Percentiles rank a stretch among this genome's conserved stretches.
Evolutionary conservation across 257 asterid genomes (phyloP).

Genomic region (Linderniella brevidens): DNA sequence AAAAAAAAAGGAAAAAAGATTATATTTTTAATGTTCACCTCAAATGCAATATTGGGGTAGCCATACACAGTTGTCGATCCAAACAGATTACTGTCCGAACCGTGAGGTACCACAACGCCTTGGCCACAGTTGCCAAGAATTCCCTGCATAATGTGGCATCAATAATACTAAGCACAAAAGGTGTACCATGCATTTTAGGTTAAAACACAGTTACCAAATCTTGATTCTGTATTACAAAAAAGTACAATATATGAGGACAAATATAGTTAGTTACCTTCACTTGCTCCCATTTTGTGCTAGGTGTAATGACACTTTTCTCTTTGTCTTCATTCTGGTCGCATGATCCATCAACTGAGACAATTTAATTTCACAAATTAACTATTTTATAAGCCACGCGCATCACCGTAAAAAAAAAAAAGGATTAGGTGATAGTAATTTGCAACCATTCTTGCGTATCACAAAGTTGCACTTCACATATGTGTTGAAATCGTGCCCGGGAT

Average conservation of each 20-base stretch:
- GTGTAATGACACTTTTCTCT: constrained; percentile 29
- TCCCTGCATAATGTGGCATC: constrained; percentile 23
- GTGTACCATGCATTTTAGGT: neutral
- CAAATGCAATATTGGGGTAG: constrained; percentile 61
- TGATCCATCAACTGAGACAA: constrained; percentile 30
- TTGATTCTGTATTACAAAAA: too few relatives aligned
- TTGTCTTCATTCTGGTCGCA: constrained; percentile 26
- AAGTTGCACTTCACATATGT: constrained; percentile 78
- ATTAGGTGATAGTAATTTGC: too few relatives aligned
- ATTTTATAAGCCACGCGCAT: too few relatives aligned
- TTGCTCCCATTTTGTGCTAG: constrained; percentile 74
- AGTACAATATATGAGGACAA: too few relatives aligned
- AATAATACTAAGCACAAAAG: too few relatives aligned
- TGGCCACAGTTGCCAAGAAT: constrained; percentile 70
- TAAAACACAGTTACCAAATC: neutral
- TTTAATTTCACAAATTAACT: neutral
- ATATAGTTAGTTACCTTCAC: constrained; percentile 35
- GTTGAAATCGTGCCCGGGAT: constrained; percentile 91
- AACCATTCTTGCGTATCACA: constrained; percentile 17
- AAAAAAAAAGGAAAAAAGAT: neutral
- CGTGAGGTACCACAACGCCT: constrained; percentile 78
- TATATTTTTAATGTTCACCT: constrained; percentile 24
- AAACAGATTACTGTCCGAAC: constrained; percentile 64
- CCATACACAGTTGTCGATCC: constrained; percentile 74
- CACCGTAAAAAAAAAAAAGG: too few relatives aligned